These are phyloP conservation scores for Dunaliella primolecta DNA, from an alignment of 139 green algal genomes.

Conservation along the genomic window DNA sequence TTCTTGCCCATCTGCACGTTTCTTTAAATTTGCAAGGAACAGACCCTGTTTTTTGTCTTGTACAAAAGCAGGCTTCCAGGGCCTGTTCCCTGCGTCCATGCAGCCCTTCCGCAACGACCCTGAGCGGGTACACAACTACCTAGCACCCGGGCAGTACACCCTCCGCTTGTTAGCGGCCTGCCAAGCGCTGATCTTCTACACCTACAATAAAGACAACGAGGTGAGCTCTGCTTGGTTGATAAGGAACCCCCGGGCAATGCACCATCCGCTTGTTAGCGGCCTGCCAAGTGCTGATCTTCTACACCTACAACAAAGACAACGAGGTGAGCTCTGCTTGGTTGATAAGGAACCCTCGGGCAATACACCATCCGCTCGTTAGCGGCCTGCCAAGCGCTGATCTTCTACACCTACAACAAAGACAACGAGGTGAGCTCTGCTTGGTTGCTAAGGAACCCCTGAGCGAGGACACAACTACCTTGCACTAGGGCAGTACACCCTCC, in stretches of 20 bases:
- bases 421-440: slow-evolving; percentile 11
- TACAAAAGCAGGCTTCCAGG: neutral
- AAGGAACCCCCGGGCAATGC: slow-evolving; percentile 26
- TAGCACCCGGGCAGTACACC: slow-evolving; percentile 30
- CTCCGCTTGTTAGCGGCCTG: slow-evolving; percentile 21
- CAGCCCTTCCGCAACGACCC: slow-evolving; percentile 15
- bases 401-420: slow-evolving; percentile 42
- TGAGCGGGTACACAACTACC: slow-evolving; percentile 41
- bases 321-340: slow-evolving; percentile 6
- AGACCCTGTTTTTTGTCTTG: neutral
- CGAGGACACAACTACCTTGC: slow-evolving; percentile 42
- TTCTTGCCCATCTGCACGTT: too few species aligned
- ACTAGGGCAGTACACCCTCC: slow-evolving; percentile 28
- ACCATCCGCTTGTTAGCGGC: slow-evolving; percentile 25
- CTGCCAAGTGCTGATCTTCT: slow-evolving; percentile 42
- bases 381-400: slow-evolving; percentile 35
- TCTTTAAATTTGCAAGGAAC: too few species aligned
- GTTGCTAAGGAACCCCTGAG: slow-evolving; percentile 1
- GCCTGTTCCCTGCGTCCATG: neutral
- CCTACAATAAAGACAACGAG: slow-evolving; percentile 33
- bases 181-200: slow-evolving; percentile 48
- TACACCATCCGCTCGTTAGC: slow-evolving; percentile 31
- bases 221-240: neutral
- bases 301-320: slow-evolving; percentile 36
- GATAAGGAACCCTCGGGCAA: slow-evolving; percentile 11